These are phyloP conservation scores for Diplodia intermedia DNA, from an alignment of 2,329 filamentous ascomycete genomes.

Conservation along the genomic window DNA sequence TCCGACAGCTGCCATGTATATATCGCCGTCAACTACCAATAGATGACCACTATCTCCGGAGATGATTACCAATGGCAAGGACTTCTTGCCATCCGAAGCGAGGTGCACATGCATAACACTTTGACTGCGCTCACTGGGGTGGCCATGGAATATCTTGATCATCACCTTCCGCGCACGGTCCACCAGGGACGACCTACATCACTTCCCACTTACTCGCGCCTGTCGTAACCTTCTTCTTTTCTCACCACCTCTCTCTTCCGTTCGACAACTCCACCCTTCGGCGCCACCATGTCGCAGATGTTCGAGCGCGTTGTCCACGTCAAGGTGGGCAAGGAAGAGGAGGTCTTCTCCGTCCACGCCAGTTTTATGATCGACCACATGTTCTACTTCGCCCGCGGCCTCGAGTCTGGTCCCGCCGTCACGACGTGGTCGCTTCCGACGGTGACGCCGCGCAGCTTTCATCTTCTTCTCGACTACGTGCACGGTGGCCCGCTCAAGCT, in stretches of 20 bases:
- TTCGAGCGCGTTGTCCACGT: slow-evolving; percentile 17
- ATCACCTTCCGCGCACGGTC: background rate
- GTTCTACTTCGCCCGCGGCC: slow-evolving; percentile 8
- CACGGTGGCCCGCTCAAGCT: slow-evolving; percentile 8
- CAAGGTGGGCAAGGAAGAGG: slow-evolving; percentile 1
- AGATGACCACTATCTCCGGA: too few species aligned
- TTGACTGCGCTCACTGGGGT: background rate
- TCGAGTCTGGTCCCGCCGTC: background rate
- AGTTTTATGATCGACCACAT: background rate
- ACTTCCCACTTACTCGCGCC: background rate
- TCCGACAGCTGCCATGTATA: too few species aligned
- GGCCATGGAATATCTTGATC: background rate
- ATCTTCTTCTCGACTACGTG: slow-evolving; percentile 1
- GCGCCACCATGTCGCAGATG: background rate
- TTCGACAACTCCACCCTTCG: background rate
- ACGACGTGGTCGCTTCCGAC: background rate
- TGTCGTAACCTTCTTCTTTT: background rate
- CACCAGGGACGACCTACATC: background rate
- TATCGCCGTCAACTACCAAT: too few species aligned
- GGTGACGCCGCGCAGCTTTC: background rate
- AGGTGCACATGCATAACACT: too few species aligned
- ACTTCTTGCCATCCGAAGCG: too few species aligned
- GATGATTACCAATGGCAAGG: too few species aligned
- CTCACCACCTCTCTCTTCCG: background rate
- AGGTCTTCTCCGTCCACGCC: slow-evolving; percentile 8